phyloP scores from a whole-genome alignment of 441 rosid species.

The Adansonia grandidieri region DNA sequence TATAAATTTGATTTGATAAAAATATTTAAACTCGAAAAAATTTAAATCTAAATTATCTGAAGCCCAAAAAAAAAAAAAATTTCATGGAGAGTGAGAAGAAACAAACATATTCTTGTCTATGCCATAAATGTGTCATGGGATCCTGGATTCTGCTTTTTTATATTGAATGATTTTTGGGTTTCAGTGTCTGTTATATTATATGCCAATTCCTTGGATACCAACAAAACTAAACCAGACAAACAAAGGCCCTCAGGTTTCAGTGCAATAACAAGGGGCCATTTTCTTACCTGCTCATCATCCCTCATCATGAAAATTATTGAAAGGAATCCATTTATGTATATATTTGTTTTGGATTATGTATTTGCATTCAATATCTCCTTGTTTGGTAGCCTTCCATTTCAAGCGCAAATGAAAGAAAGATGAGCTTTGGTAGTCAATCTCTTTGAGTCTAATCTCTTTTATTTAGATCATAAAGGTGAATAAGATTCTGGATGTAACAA shows the following conservation, averaged over 20 bases:
- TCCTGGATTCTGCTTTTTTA: conserved; percentile 11
- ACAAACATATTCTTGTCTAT: no score
- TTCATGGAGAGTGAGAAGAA: no score
- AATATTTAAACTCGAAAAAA: no score
- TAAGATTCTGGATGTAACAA: no score
- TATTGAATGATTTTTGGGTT: conserved; percentile 4
- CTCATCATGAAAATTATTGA: conserved; percentile 35
- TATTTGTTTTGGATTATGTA: conserved; percentile 22
- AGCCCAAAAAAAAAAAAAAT: no score
- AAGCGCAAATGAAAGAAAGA: not conserved
- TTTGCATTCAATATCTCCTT: not conserved
- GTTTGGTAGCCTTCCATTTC: conserved; percentile 2
- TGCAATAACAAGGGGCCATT: conserved; percentile 37
- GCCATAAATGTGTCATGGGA: not conserved
- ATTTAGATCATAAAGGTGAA: no score
- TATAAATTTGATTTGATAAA: no score
- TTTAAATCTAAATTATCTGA: no score
- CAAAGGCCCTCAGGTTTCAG: conserved; percentile 46
- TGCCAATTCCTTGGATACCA: conserved; percentile 31
- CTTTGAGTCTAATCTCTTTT: not conserved
- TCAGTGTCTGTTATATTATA: not conserved
- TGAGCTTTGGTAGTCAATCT: not conserved
- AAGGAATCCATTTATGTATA: not conserved
- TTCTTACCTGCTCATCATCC: conserved; percentile 9
- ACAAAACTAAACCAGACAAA: conserved; percentile 49